A percentile compares a stretch with the other conserved stretches of the same genome.
Conservation (phyloP, 805 yeast species). For the Saccharomyces mikatae region DNA sequence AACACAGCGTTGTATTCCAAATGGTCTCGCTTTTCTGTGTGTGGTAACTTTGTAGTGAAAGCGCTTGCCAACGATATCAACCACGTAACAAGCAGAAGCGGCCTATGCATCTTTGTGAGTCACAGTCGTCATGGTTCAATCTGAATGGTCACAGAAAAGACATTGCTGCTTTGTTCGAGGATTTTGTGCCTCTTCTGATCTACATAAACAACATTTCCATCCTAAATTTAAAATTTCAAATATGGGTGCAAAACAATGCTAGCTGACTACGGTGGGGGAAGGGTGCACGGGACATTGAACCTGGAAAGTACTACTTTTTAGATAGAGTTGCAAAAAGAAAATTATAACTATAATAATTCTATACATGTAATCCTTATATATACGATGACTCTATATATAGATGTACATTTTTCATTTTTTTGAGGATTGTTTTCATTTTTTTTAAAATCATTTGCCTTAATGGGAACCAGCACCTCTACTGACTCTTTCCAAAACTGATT, state of each 20-base stretch:
- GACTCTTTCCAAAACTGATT: constrained; percentile 83
- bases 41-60: neutral
- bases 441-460: constrained; percentile 20
- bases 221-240: neutral
- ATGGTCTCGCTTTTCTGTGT: neutral
- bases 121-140: neutral
- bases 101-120: neutral
- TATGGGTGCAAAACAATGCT: neutral
- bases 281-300: neutral
- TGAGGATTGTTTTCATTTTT: neutral
- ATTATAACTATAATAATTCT: neutral
- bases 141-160: neutral
- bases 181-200: neutral
- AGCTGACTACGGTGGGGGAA: neutral
- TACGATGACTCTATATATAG: neutral
- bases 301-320: neutral
- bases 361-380: neutral
- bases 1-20: constrained; percentile 12
- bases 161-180: neutral
- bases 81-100: neutral
- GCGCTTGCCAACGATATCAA: neutral
- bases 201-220: neutral
- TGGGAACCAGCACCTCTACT: constrained; percentile 70
- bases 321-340: neutral
- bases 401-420: neutral